Base-by-base conservation (phyloP, 306 rosid genomes). In the Quercus alba region DNA sequence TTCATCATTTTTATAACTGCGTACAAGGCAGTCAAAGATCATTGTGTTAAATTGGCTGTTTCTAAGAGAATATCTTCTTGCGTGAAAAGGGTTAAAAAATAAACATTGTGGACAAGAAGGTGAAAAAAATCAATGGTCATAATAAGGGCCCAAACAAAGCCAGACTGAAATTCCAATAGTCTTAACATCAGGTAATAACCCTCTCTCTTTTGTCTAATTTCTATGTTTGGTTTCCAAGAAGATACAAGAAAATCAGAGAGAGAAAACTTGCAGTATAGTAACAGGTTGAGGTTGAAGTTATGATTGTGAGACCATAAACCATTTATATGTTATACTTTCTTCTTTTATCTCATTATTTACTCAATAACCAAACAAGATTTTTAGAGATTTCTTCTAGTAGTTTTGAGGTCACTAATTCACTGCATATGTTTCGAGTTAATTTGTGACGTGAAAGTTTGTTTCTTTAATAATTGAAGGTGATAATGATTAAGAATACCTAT, bases 121-220 rank as follows among this genome's bases (percentile, higher is more conserved):
- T 11, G 25, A 77, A 59, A 28, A 25, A 72, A 56, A 76, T 80
- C 80, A 79, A 71, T n/a, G 75, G 18, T n/a, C 30, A 49, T 19
- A 67, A 44, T 19, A 19, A 59, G 76, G 54, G 41, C n/a, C 62
- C 76, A 3, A 4, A 66, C 14, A 81, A 52, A 25, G 69, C 68
- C 76, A 41, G 46, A 14, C 83, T 35, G 38, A 19, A 30, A 61
- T 54, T 59, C 66, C 74, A 25, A 78, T 46, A 19, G 75, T 21
- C 14, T 4, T n/a, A 12, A 20, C 5, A 28, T 25, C 78, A 35
- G 85, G 85, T 81, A 41, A 41, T 41, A 63, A 35, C 6, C 21
- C 73, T 17, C 70, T 75, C 30, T 44, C 38, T 59, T 13, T 55
- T 28, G 28, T 41, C 71, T 62, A 18, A 19, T 20, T 69, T 31